These are phyloP conservation scores for Achlya hypogyna DNA, from an alignment of 352 stramenopile genomes.

Conservation along the genomic window DNA sequence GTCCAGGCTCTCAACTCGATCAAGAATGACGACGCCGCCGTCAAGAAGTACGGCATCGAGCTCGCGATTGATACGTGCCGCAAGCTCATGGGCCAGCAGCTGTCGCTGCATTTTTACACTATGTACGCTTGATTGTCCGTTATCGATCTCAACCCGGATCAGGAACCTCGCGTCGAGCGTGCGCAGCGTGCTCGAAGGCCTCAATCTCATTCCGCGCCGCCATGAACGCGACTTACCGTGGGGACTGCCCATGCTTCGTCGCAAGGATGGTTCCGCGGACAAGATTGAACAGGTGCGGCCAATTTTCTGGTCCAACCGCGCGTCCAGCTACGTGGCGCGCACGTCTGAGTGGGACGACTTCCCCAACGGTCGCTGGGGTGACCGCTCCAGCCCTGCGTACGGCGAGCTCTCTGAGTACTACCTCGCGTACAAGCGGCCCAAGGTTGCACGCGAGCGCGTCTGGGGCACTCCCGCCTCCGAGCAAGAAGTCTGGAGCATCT, in stretches of 20 bases:
- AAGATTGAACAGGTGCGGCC: slow-evolving; percentile 58
- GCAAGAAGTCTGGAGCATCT: slow-evolving; percentile 92
- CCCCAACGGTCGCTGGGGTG: slow-evolving; percentile 92
- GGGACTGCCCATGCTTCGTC: slow-evolving; percentile 53
- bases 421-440: slow-evolving; percentile 73
- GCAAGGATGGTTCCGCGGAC: background rate
- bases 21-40: slow-evolving; percentile 90
- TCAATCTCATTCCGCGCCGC: slow-evolving; percentile 52
- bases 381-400: slow-evolving; percentile 91
- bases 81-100: slow-evolving; percentile 68
- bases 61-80: slow-evolving; percentile 91
- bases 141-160: background rate
- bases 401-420: slow-evolving; percentile 94
- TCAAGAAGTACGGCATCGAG: slow-evolving; percentile 92
- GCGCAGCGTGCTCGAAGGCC: slow-evolving; percentile 67
- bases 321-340: slow-evolving; percentile 93
- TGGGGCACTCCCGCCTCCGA: slow-evolving; percentile 79
- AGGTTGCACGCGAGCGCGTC: slow-evolving; percentile 53
- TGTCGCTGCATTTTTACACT: slow-evolving; percentile 92
- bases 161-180: slow-evolving; percentile 83
- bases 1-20: slow-evolving; percentile 62
- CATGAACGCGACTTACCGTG: slow-evolving; percentile 63
- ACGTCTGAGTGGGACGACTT: slow-evolving; percentile 97
- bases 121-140: slow-evolving; percentile 30
- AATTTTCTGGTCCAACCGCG: slow-evolving; percentile 98